Base-by-base conservation (phyloP, 371 early-diverging fungal genomes). In the Mucor indicus region DNA sequence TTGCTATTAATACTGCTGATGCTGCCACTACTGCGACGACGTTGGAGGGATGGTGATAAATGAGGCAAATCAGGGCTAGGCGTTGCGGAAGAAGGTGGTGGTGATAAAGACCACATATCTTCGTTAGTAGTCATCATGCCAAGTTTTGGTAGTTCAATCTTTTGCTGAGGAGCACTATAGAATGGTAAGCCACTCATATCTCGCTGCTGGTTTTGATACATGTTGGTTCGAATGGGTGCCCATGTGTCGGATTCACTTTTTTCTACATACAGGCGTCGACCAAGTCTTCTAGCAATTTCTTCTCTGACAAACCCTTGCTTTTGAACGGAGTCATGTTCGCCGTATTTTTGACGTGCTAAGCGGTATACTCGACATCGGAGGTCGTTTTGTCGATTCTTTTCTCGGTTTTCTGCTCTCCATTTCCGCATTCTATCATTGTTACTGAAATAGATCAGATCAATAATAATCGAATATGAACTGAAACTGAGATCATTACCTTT, bases 311-410 rank as follows among this genome's bases (percentile, higher is more conserved):
- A 86, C 0, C 72, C 69, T 42, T 81, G 77, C 17, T 81, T 78
- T 41, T 77, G 81, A 2, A 64, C 57, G 11, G 81, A 74, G 32
- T 81, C 78, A 10, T 66, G 66, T 10, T 76, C 72, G 12, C 85
- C 86, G 55, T 79, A 86, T 29, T 72, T 76, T 50, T 80, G 79
- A 9, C 81, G 64, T 2, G 86, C 86, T 35, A 80, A 64, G 5
- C 84, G 76, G 60, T 86, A 84, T 2, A 86, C 86, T 36, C 86
- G 81, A 42, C 85, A 86, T 17, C 86, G 66, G 53, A 84, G 60
- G 42, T 86, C 86, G 50, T 86, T 86, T 40, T 80, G 71, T 41
- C 79, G 65, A 48, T 86, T 82, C 40, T 82, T 82, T 39, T 82
- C 83, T 42, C 75, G 64, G 33, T 82, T 82, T 49, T 79, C 76